Evolutionary conservation across 306 rosid species (phyloP).

Genomic region (Hippophae tibetana): DNA sequence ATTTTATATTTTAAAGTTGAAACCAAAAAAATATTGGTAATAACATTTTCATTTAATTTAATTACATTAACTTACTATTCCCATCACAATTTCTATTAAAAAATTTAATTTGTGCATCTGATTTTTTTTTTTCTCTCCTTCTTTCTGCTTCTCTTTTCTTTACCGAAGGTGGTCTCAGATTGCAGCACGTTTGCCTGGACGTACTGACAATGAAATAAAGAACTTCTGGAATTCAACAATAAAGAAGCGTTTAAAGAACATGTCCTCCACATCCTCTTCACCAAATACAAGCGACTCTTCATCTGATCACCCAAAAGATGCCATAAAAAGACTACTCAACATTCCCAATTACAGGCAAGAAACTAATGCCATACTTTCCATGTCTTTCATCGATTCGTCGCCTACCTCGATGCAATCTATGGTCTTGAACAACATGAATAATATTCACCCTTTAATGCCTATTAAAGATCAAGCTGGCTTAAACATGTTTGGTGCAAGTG

Average conservation of each 20-base stretch:
- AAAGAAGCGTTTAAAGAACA: slow-evolving; percentile 74
- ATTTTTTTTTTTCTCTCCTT: not conserved
- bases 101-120: too few species aligned
- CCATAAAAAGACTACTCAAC: slow-evolving; percentile 12
- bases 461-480: slow-evolving; percentile 27
- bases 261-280: slow-evolving; percentile 20
- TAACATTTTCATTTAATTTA: too few species aligned
- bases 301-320: slow-evolving; percentile 12
- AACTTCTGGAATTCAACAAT: slow-evolving; percentile 96
- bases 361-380: slow-evolving; percentile 28
- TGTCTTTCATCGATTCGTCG: slow-evolving; percentile 31
- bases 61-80: too few species aligned
- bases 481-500: slow-evolving; percentile 25
- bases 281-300: slow-evolving; percentile 60
- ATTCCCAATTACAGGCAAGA: too few species aligned
- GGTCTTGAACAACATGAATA: slow-evolving; percentile 26
- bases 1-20: too few species aligned
- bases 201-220: slow-evolving; percentile 92
- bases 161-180: slow-evolving; percentile 90
- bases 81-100: too few species aligned
- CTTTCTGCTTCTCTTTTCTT: too few species aligned
- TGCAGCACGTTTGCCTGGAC: slow-evolving; percentile 80
- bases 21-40: too few species aligned
- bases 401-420: slow-evolving; percentile 26
- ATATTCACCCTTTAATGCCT: slow-evolving; percentile 30